Evolutionary conservation across 2,329 filamentous ascomycete genomes (phyloP).

Genomic region (Diaporthe citri): DNA sequence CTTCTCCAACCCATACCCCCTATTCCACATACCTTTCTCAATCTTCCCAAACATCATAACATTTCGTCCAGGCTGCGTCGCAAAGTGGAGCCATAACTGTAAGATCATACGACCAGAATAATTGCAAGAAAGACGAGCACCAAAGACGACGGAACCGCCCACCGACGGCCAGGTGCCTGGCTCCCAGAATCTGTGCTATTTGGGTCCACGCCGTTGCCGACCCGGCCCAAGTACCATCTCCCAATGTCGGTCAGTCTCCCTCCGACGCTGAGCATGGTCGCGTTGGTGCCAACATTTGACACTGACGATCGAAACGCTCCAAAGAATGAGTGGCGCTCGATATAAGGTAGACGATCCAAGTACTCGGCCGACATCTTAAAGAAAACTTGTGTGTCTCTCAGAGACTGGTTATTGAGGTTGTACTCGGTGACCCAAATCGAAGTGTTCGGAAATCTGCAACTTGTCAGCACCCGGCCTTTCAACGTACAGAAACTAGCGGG

Average conservation of each 20-base stretch:
- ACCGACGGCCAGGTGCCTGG: neutral
- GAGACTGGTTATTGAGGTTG: conserved; percentile 69
- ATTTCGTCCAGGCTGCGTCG: neutral
- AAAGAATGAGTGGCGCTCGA: conserved; percentile 81
- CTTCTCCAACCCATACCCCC: neutral
- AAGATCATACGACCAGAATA: neutral
- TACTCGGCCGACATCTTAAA: conserved; percentile 76
- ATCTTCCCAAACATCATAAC: neutral
- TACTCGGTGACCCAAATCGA: conserved; percentile 86
- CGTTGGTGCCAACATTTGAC: conserved; percentile 81
- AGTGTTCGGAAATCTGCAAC: conserved; percentile 66
- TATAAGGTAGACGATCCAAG: conserved; percentile 73
- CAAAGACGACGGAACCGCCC: neutral
- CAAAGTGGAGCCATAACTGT: neutral
- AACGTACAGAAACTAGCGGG: too few species aligned
- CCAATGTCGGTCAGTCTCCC: conserved; percentile 82
- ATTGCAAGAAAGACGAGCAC: neutral
- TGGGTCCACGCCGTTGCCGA: conserved; percentile 59
- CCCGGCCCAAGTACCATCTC: conserved; percentile 78
- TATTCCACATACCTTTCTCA: neutral
- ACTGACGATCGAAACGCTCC: conserved; percentile 77
- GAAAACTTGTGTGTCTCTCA: conserved; percentile 71
- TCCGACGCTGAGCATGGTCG: conserved; percentile 75
- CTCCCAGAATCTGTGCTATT: conserved; percentile 14
- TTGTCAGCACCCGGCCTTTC: neutral